Evolutionary conservation across 345 rosid genomes (phyloP), one percentile per base, ranked within the genome.

Genomic region (Jatropha curcas): DNA sequence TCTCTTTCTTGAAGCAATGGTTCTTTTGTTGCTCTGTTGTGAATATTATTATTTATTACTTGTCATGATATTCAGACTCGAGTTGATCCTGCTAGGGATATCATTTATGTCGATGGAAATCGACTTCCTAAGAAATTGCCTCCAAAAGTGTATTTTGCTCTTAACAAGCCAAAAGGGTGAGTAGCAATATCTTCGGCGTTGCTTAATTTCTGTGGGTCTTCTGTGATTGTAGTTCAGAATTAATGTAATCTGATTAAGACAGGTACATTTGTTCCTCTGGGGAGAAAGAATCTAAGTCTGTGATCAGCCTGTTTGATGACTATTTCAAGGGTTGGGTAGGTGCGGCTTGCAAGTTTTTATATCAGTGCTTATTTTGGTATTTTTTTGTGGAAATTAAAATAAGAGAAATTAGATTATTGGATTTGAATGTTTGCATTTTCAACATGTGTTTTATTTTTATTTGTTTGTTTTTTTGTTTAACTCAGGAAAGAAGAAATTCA

Each of bases 81-180:
- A 65, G 99, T 91, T 76, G 95, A 88, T 84, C 96, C 97, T 66
- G 30, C 78, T 1, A 92, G 81, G 77, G 98, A 95, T 78, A 71
- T 80, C 35, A 88, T 95, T 35, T 95, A 90, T 84, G 98, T 95
- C 62, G 89, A 92, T 77, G 98, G 99, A 43, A 88, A 74, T 77
- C 97, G 96, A 66, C 88, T 94, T 60, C 95, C 97, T 1, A 94
- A 87, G 86, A 92, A 69, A 82, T 81, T 92, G 76, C 98, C 97
- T 20, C 97, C 95, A 7, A 94, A 94, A 73, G 90, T 92, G 66
- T 94, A 90, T 80, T 76, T 94, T 78, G 95, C 97, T 24, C 82
- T 92, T n/a, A 90, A 94, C 88, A 94, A 94, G 86, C 98, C 98
- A 22, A 94, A 94, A 86, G 98, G 98, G 98, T 94, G 69, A 12